Evolutionary conservation across 495 filamentous ascomycete genomes (phyloP), one percentile per base, ranked within the genome.

Genomic region (Annulohypoxylon moriforme): DNA sequence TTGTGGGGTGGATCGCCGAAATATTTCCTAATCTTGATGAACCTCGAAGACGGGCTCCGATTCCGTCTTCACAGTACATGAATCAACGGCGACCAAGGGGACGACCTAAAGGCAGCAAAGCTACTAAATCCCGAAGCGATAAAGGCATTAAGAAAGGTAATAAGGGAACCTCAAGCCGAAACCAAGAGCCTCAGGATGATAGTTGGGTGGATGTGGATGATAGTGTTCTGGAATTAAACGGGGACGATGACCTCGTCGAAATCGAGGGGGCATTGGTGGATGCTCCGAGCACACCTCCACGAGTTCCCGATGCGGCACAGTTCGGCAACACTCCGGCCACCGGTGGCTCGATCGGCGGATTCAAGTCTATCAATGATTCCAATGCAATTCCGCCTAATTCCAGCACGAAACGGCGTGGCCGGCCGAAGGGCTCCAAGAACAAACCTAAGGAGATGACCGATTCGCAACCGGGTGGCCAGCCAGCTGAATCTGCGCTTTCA

Each of bases 1-100:
- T 88, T 73, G 81, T 88, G 34, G 86, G 86, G 8, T 88, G 86
- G 86, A 77, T 88, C 36, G 80, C 85, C 9, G 86, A 88, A 58
- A 87, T 88, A 61, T 88, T 88, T 61, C 86, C 86, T 27, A 81
- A 80, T 57, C 71, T 85, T 6, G 69, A 69, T 0, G 46, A 72
- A 16, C 68, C 72, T 31, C 72, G 69, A 44, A 69, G 63, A 44
- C 38, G 36, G 18, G 36, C 68, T 13, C 57, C 64, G 20, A 42
- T 69, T 29, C 49, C 66, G n/a, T 24, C 76, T 18, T 64, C 68
- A 47, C 76, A 67, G 60, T 20, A 74, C 1, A 33, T 70, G 10
- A 81, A 78, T 58, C 65, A 68, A 52, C 72, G 74, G 42, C 77
- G 84, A 38, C 79, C 79, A n/a, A 80, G 84, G 61, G 84, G 84